Evolutionary conservation across 2,329 filamentous ascomycete species (phyloP).

Genomic region (Colletotrichum graminicola): DNA sequence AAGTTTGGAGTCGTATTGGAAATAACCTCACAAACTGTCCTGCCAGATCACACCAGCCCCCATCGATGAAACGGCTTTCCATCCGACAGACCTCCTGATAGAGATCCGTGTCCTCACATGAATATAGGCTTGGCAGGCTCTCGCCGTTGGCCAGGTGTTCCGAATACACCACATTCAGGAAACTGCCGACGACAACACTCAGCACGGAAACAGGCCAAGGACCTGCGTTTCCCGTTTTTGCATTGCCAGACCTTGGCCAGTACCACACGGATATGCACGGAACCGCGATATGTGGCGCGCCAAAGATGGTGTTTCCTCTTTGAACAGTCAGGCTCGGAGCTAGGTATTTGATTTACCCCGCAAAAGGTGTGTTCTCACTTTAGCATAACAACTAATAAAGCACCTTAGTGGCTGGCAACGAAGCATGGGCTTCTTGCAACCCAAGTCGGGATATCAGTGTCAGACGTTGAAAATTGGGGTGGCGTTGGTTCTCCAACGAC

Average conservation of each 20-base stretch:
- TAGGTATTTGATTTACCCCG: constrained; percentile 47
- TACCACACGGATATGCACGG: constrained; percentile 45
- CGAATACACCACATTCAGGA: constrained; percentile 44
- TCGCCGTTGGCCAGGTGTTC: constrained; percentile 49
- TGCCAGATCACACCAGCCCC: neutral
- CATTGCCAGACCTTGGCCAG: constrained; percentile 43
- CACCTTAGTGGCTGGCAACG: neutral
- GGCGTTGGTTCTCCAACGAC: constrained; percentile 48
- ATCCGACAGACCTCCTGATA: constrained; percentile 41
- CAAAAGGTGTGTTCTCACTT: constrained; percentile 47
- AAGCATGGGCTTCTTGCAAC: constrained; percentile 31
- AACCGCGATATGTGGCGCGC: constrained; percentile 46
- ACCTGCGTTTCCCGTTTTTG: constrained; percentile 44
- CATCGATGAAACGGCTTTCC: neutral
- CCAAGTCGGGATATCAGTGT: constrained; percentile 45
- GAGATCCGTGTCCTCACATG: constrained; percentile 50
- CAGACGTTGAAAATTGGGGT: constrained; percentile 48
- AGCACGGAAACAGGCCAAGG: constrained; percentile 28
- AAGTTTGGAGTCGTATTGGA: neutral
- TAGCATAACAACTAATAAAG: constrained; percentile 45
- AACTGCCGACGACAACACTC: neutral
- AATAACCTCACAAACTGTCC: neutral
- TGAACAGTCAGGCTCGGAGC: constrained; percentile 22
- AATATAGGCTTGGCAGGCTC: constrained; percentile 46
- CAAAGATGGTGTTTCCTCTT: constrained; percentile 47